Percentiles rank a stretch among this genome's conserved stretches.
Evolutionary conservation across 2,329 filamentous ascomycete species (phyloP).

Genomic region (Hymenoscyphus albidus): DNA sequence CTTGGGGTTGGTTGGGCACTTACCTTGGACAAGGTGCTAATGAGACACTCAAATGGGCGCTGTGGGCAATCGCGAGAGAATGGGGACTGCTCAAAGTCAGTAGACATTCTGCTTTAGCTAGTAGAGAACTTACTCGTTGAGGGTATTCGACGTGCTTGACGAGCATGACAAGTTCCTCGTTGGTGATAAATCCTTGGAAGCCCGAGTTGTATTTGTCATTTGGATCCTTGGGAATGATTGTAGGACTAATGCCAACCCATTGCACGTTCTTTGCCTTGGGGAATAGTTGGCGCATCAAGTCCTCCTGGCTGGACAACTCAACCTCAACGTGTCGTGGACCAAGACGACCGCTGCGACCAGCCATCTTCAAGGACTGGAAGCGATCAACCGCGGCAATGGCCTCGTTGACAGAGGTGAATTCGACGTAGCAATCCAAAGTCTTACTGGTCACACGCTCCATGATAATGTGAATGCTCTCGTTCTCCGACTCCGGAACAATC

Average conservation of each 20-base stretch:
- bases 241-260: slow-evolving; percentile 50
- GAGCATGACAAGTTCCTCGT: slow-evolving; percentile 61
- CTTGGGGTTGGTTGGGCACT: not conserved
- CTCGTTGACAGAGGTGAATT: slow-evolving; percentile 51
- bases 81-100: slow-evolving; percentile 44
- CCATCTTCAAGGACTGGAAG: slow-evolving; percentile 39
- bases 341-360: slow-evolving; percentile 45
- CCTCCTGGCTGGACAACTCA: slow-evolving; percentile 51
- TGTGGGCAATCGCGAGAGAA: slow-evolving; percentile 60
- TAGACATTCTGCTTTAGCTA: not conserved
- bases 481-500: slow-evolving; percentile 47
- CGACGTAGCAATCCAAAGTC: slow-evolving; percentile 59
- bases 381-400: slow-evolving; percentile 51
- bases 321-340: slow-evolving; percentile 56
- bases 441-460: slow-evolving; percentile 61
- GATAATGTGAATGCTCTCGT: slow-evolving; percentile 59
- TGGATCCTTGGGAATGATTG: slow-evolving; percentile 37
- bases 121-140: slow-evolving; percentile 49
- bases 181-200: slow-evolving; percentile 58
- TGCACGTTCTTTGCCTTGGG: slow-evolving; percentile 52
- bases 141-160: slow-evolving; percentile 60
- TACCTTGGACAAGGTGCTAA: slow-evolving; percentile 48
- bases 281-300: slow-evolving; percentile 60
- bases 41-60: slow-evolving; percentile 61
- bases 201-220: slow-evolving; percentile 42